Conservation (phyloP, 176 grass and related monocot genomes). For the Ensete ventricosum region DNA sequence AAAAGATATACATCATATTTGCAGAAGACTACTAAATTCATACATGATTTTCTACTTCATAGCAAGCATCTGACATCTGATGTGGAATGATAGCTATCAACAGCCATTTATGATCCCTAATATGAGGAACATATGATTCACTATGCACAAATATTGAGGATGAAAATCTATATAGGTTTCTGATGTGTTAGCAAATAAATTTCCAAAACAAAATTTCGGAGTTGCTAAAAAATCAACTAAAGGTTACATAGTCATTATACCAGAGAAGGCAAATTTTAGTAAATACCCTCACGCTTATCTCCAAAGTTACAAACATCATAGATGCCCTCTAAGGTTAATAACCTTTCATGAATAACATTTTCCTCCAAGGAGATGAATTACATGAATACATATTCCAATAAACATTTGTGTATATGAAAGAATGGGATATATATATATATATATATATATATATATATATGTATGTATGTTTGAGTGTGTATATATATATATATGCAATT, state of each 20-base stretch:
- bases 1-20: too few relatives aligned
- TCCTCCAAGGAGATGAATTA: too few relatives aligned
- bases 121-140: not conserved
- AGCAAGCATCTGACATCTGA: too few relatives aligned
- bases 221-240: not conserved
- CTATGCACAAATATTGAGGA: not conserved
- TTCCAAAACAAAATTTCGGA: not conserved
- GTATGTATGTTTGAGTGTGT: not conserved
- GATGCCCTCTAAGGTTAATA: not conserved
- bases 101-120: too few relatives aligned
- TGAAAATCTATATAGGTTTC: not conserved
- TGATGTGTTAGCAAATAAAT: not conserved
- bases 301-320: not conserved
- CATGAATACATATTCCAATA: too few relatives aligned
- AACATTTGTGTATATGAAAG: too few relatives aligned
- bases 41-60: not conserved
- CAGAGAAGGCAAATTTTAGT: not conserved
- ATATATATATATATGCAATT: not conserved
- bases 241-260: not conserved
- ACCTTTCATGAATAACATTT: not conserved
- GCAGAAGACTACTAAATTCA: not conserved
- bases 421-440: not conserved
- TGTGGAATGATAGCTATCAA: too few relatives aligned
- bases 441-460: not conserved
- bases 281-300: not conserved